Evolutionary conservation across 2,329 filamentous ascomycete genomes (phyloP).

Genomic region (Aspergillus tamarii): DNA sequence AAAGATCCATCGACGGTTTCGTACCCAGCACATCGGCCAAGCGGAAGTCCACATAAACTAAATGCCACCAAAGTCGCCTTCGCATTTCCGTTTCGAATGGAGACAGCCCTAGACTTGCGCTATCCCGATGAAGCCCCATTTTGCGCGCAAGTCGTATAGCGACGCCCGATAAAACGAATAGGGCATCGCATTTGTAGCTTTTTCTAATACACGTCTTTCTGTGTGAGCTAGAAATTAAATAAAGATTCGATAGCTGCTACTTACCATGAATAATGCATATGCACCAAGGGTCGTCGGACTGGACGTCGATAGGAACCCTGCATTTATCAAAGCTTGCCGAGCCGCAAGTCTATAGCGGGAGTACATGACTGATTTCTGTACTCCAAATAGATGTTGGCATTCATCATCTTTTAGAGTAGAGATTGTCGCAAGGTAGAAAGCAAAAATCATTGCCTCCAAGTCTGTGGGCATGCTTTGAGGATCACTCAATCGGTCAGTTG

Average conservation of each 20-base stretch:
- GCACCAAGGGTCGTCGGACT: neutral
- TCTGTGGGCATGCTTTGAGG: neutral
- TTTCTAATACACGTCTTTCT: neutral
- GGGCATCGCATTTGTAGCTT: neutral
- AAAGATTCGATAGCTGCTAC: neutral
- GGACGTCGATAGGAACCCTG: neutral
- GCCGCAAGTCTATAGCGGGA: neutral
- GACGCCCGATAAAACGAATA: neutral
- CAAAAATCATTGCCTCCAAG: neutral
- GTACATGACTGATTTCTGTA: neutral
- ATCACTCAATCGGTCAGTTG: neutral
- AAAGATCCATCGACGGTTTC: neutral
- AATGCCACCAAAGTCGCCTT: neutral
- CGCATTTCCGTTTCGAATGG: conserved; percentile 7
- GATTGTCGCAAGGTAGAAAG: neutral
- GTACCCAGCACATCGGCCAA: neutral
- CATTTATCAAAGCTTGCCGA: neutral
- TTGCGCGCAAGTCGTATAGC: conserved; percentile 8
- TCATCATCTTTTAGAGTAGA: neutral
- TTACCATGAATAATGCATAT: neutral
- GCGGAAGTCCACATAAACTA: neutral
- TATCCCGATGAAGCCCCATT: conserved; percentile 10
- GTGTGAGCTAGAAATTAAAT: neutral
- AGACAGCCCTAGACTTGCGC: neutral
- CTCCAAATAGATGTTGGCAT: neutral